Conservation (phyloP, 108 stramenopile species). For the Skeletonema marinoi region DNA sequence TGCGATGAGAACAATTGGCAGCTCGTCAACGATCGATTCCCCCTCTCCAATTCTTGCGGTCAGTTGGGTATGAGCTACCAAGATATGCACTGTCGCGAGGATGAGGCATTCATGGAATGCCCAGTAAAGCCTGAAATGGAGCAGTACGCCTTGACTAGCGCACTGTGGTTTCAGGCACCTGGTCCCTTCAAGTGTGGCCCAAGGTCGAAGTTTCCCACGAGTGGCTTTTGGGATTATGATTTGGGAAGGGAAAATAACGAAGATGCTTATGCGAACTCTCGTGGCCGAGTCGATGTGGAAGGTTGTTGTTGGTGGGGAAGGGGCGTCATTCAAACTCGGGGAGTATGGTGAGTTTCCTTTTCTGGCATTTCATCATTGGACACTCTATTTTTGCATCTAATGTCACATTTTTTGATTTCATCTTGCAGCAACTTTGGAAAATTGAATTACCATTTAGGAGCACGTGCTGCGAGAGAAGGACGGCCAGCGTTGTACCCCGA, state of each 20-base stretch:
- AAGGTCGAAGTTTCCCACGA: constrained; percentile 35
- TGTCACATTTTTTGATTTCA: not conserved
- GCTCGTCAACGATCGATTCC: constrained; percentile 37
- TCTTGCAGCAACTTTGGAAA: constrained; percentile 46
- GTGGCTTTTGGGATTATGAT: constrained; percentile 54
- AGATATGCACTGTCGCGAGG: constrained; percentile 42
- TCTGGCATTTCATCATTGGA: not conserved
- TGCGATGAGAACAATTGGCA: constrained; percentile 58
- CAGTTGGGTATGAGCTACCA: constrained; percentile 41
- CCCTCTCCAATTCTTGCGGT: constrained; percentile 40
- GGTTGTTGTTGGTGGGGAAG: constrained; percentile 54
- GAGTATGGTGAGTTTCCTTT: constrained; percentile 17
- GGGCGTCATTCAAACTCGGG: constrained; percentile 49
- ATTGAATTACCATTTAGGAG: constrained; percentile 40
- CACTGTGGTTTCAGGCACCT: constrained; percentile 51
- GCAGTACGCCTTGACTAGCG: constrained; percentile 45
- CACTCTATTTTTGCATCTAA: not conserved
- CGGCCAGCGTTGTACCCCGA: constrained; percentile 27
- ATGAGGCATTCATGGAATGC: constrained; percentile 40
- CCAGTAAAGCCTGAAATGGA: constrained; percentile 46
- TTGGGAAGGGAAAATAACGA: constrained; percentile 42
- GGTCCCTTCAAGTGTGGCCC: constrained; percentile 49
- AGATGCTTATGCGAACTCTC: constrained; percentile 38
- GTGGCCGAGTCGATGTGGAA: constrained; percentile 50
- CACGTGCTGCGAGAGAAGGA: constrained; percentile 38